Base-by-base conservation (phyloP, 2,329 filamentous ascomycete genomes). In the Aspergillus sp. region DNA sequence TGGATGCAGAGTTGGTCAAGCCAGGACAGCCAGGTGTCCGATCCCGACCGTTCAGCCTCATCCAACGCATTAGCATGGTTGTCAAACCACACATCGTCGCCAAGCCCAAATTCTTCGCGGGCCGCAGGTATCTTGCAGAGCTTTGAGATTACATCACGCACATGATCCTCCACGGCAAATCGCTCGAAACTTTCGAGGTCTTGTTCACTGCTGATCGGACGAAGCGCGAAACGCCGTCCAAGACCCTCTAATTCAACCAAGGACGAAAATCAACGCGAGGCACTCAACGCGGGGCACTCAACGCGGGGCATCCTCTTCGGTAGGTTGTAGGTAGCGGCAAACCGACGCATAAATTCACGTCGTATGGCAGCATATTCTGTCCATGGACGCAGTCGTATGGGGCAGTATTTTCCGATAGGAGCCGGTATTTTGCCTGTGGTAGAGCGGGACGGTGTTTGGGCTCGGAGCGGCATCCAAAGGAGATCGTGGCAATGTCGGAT, bases 331-430 rank as follows among this genome's bases (percentile, higher is more conserved):
- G 31, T 54, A 57, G 23, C 17, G 14, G 43, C 48, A 57, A 16
- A 60, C 51, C 2, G 49, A 47, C 4, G 45, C 29, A 32, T 56
- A 58, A 10, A 56, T 23, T 23, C 21, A 23, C 21, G 21, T 23
- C 6, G 21, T 23, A 23, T 23, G 21, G 21, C n/a, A n/a, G n/a
- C n/a, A n/a, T n/a, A n/a, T n/a, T n/a, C n/a, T n/a, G n/a, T n/a
- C n/a, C n/a, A n/a, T n/a, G n/a, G n/a, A 23, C 21, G 21, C 17
- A 67, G 53, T 45, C 52, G 47, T 21, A 36, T 55, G 6, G 60
- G 66, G 50, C 61, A 69, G 45, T 58, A 54, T 51, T 68, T 67
- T 19, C 60, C 59, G 6, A 46, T 60, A 9, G 59, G 64, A 34
- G 49, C 16, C 1, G 58, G 54, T 31, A 64, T 65, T 49, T 54